Base-by-base conservation (phyloP, 2,329 filamentous ascomycete genomes). In the Lachnellula willkommii region DNA sequence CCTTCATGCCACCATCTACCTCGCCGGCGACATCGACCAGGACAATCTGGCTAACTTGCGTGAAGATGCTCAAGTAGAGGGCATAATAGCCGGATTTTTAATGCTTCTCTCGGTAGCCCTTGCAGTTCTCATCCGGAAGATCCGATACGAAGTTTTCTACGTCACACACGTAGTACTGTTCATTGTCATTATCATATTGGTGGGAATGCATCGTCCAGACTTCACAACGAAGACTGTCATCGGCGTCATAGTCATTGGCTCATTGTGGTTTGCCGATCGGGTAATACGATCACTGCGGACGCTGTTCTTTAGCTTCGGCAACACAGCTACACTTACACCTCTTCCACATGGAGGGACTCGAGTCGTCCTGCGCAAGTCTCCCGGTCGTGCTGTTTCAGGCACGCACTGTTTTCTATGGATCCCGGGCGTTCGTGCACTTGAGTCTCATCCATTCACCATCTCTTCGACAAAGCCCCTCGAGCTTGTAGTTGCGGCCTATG, bases 371-470 rank as follows among this genome's bases (percentile, higher is more conserved):
- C 80, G 81, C 66, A 74, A 75, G 2, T 75, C 77, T 0, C 55
- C 73, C 0, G 67, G 70, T 2, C 57, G 65, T 4, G 76, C 77
- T 0, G 66, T 70, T 1, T 75, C 83, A 0, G 83, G 82, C 1
- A 79, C 79, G 59, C 84, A 87, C 65, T 81, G 79, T 62, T 86
- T 84, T 63, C 69, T 87, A 35, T 86, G 82, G 81, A 77, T 87
- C 5, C 84, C 84, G 0, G 71, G 71, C 3, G 74, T 87, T 50
- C 77, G 82, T 12, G 61, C 72, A 1, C 71, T 79, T n/a, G 80
- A 87, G 68, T 82, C 79, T 6, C 84, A 87, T 59, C 83, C 83
- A 0, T 86, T 87, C 61, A 86, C 82, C 3, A 79, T 85, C 48
- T 77, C 79, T 22, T 66, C 65, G 8, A 69, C 74, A n/a, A 75